Conservation (phyloP, 140 eudicot species). For the Bidens hawaiensis region DNA sequence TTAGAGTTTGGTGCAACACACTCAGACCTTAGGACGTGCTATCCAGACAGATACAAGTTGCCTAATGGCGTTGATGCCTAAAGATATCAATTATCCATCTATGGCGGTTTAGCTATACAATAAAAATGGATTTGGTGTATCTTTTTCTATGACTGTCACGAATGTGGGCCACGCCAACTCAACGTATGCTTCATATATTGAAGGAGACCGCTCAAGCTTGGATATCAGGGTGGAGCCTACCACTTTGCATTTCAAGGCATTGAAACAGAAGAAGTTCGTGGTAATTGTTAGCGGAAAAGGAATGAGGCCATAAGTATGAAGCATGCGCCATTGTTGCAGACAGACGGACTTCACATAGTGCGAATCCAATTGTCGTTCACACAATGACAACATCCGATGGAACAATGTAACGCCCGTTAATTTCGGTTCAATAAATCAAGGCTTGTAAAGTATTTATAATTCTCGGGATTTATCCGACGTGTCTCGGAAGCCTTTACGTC, state of each 20-base stretch:
- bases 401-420: no score
- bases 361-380: no score
- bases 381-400: no score
- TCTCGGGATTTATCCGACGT: no score
- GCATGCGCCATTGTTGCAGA: no score
- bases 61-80: neutral
- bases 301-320: no score
- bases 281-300: no score
- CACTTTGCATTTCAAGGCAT: neutral
- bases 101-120: conserved; percentile 3
- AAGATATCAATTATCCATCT: conserved; percentile 26
- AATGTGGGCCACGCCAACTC: conserved; percentile 25
- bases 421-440: no score
- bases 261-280: no score
- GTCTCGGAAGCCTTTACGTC: no score
- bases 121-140: neutral
- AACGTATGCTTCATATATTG: conserved; percentile 11
- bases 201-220: neutral
- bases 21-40: neutral
- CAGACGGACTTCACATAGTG: no score
- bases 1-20: conserved; percentile 12
- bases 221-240: neutral
- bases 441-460: no score
- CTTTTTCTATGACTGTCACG: conserved; percentile 18
- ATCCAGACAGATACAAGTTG: conserved; percentile 2